A percentile compares a stretch with the other conserved stretches of the same genome.
These are phyloP conservation scores for Buxus sempervirens DNA, from an alignment of 164 flowering plant species.

Conservation along the genomic window DNA sequence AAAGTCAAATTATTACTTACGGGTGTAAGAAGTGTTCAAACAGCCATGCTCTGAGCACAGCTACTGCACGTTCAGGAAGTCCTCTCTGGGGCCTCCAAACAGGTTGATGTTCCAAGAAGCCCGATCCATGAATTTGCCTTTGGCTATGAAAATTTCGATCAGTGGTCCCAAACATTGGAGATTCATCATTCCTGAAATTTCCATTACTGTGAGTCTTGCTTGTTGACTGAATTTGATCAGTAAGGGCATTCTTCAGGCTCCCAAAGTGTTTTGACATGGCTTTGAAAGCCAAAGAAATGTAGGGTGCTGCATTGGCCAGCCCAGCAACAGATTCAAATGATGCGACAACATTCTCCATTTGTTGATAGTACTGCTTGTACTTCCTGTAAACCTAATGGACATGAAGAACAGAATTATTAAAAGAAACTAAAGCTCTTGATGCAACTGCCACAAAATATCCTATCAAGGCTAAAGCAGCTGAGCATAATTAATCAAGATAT, in stretches of 20 bases:
- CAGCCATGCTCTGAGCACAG: conserved; percentile 80
- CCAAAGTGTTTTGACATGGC: conserved; percentile 70
- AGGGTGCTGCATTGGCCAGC: conserved; percentile 72
- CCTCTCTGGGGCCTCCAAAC: conserved; percentile 93
- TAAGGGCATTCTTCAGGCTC: conserved; percentile 60
- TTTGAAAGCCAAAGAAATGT: conserved; percentile 55
- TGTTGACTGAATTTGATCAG: conserved; percentile 56
- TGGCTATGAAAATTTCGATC: conserved; percentile 33
- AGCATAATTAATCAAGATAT: too few relatives aligned
- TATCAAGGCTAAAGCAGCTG: neutral
- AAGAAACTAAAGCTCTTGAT: neutral
- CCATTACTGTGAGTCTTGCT: conserved; percentile 32
- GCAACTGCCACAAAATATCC: neutral
- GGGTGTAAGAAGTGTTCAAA: conserved; percentile 91
- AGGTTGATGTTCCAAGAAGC: conserved; percentile 54
- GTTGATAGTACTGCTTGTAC: conserved; percentile 77
- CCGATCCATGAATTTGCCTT: conserved; percentile 32
- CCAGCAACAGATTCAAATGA: conserved; percentile 90
- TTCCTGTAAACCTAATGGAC: conserved; percentile 57
- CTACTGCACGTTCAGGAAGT: conserved; percentile 83
- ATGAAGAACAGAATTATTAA: neutral
- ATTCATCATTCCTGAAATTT: conserved; percentile 27
- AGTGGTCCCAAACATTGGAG: conserved; percentile 24
- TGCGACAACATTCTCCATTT: conserved; percentile 61
- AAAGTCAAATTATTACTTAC: conserved; percentile 36